Evolutionary conservation across 2,329 filamentous ascomycete species (phyloP).

Genomic region (Cryphonectria parasitica): DNA sequence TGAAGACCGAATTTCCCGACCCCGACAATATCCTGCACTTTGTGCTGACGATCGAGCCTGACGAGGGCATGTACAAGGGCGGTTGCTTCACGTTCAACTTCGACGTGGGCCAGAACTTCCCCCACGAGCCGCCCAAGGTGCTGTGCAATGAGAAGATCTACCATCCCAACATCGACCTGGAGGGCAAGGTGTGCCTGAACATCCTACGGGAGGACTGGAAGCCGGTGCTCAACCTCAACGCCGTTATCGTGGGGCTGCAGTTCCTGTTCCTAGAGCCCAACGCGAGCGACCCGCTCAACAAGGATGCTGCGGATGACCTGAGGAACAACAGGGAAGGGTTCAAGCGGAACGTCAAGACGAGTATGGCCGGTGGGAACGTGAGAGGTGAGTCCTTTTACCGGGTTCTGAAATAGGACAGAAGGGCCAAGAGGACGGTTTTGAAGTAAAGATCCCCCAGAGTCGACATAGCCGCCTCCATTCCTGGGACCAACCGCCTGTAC

Average conservation of each 20-base stretch:
- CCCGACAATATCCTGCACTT: conserved; percentile 88
- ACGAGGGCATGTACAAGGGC: conserved; percentile 86
- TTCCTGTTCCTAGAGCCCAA: conserved; percentile 98
- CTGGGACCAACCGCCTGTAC: not conserved
- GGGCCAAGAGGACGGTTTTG: too few species aligned
- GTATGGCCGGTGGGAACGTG: conserved; percentile 82
- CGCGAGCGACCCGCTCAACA: conserved; percentile 95
- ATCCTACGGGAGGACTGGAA: conserved; percentile 99
- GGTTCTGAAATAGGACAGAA: conserved; percentile 64
- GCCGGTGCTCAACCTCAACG: conserved; percentile 94
- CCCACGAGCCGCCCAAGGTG: conserved; percentile 96
- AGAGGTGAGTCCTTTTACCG: conserved; percentile 76
- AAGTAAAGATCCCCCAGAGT: not conserved
- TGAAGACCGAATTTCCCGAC: conserved; percentile 81
- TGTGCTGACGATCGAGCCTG: conserved; percentile 77
- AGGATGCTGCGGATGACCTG: conserved; percentile 94
- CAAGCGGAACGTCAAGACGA: conserved; percentile 83
- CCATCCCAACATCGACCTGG: conserved; percentile 96
- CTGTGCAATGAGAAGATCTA: conserved; percentile 98
- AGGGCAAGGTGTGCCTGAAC: conserved; percentile 97
- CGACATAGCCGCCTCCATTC: not conserved
- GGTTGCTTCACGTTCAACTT: conserved; percentile 90
- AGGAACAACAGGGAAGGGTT: conserved; percentile 84
- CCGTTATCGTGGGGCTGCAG: conserved; percentile 93
- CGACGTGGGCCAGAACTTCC: conserved; percentile 91